Percentiles rank a stretch among this genome's conserved stretches.
phyloP scores from a whole-genome alignment of 441 rosid genomes.

The Gossypium davidsonii region DNA sequence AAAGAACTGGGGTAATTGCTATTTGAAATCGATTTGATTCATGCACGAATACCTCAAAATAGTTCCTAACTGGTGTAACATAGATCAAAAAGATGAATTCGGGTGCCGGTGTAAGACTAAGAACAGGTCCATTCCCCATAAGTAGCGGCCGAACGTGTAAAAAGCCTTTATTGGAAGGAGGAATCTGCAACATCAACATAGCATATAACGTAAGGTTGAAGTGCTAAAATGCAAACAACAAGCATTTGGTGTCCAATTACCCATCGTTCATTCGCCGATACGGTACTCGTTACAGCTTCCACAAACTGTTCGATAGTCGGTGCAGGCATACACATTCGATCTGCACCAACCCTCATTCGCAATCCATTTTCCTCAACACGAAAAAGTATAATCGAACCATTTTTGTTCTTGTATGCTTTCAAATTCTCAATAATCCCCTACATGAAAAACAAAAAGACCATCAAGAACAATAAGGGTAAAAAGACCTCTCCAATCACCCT shows the following conservation, averaged over 20 bases:
- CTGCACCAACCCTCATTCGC: slow-evolving; percentile 45
- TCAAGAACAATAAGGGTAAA: no score
- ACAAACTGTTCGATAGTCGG: slow-evolving; percentile 44
- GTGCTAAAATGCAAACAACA: not conserved
- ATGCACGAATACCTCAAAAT: slow-evolving; percentile 31
- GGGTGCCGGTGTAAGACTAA: slow-evolving; percentile 48
- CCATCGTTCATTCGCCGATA: slow-evolving; percentile 46
- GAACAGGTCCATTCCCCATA: slow-evolving; percentile 53
- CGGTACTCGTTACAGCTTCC: slow-evolving; percentile 43
- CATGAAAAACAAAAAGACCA: not conserved
- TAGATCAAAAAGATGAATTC: slow-evolving; percentile 48
- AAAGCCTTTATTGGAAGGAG: slow-evolving; percentile 49
- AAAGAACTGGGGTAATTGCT: not conserved
- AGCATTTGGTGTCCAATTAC: slow-evolving; percentile 19
- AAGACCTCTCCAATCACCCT: no score
- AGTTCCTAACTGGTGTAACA: slow-evolving; percentile 50
- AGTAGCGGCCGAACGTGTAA: slow-evolving; percentile 46
- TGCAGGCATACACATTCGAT: slow-evolving; percentile 54
- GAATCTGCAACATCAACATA: slow-evolving; percentile 30
- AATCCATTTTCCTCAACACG: slow-evolving; percentile 43
- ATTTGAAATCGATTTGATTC: not conserved
- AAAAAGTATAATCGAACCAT: slow-evolving; percentile 38
- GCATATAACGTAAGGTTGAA: not conserved
- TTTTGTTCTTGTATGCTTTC: slow-evolving; percentile 44
- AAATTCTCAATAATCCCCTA: slow-evolving; percentile 52